phyloP scores from a whole-genome alignment of 768 basidiomycete species.

The Gymnopilus junonius region DNA sequence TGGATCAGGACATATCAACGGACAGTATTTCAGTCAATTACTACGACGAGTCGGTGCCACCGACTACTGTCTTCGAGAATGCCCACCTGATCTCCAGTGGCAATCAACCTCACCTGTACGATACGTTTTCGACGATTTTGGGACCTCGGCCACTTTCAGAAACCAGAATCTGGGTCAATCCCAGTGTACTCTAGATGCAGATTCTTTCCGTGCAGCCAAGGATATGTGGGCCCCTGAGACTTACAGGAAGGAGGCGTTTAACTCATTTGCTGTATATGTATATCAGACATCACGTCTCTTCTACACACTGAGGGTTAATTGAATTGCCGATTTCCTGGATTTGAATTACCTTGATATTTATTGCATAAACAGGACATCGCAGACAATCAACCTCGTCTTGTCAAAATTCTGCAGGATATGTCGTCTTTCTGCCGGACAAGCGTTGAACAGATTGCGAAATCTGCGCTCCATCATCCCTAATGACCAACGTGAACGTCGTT shows the following conservation, averaged over 20 bases:
- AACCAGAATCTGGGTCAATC: neutral
- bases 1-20: neutral
- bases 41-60: neutral
- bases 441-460: neutral
- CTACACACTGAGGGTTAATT: neutral
- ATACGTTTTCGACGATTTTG: constrained; percentile 7
- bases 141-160: neutral
- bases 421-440: constrained; percentile 2
- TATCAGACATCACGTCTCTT: neutral
- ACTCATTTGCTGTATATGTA: neutral
- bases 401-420: constrained; percentile 9
- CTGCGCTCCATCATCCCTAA: neutral
- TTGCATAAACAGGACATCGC: constrained; percentile 3
- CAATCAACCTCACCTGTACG: neutral
- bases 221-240: neutral
- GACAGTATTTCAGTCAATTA: neutral
- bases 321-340: neutral
- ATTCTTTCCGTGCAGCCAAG: neutral
- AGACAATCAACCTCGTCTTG: neutral
- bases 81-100: neutral
- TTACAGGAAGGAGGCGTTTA: neutral
- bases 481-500: neutral
- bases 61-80: neutral
- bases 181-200: neutral
- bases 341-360: neutral